Base-by-base conservation (phyloP, 2,329 filamentous ascomycete genomes). In the Penicillium sp. region DNA sequence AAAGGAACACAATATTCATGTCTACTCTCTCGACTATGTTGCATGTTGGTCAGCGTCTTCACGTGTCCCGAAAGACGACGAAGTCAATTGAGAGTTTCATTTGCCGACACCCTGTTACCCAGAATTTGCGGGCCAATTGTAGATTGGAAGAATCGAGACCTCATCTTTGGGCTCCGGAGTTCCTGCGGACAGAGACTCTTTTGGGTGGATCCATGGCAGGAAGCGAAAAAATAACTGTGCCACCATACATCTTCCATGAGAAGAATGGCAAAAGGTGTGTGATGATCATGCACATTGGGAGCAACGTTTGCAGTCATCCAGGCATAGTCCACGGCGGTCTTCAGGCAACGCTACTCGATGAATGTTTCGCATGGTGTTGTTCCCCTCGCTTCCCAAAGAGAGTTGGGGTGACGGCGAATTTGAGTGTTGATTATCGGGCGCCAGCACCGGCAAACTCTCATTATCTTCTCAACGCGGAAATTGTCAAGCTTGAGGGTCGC, bases 261-360 rank as follows among this genome's bases (percentile, higher is more conserved):
- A 80, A 83, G 11, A 83, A 81, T 24, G 88, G 90, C 49, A 86
- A 85, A 75, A 83, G 81, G 43, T 76, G 89, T 46, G 85, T 92
- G 3, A 83, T 86, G 14, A 82, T 97, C 42, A 81, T 86, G 45
- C 91, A 92, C 69, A 81, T 96, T 0, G 92, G 93, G 1, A 75
- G 81, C 5, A 85, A 90, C 62, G 77, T 97, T 34, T 96, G 91
- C 69, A 93, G 93, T 1, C 91, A 97, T 72, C 89, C 90, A 10
- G 90, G 89, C 9, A 90, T 97, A 57, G 84, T 96, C 13, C 93
- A 97, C 71, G 92, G 93, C 46, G 93, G 93, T 0, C 78, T 96
- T 59, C 78, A 97, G 53, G 92, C 92, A 9, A 97, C 92, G 14
- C 82, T 97, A 70, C 79, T 97, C 46, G 93, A 97, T 69, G 93